phyloP scores from a whole-genome alignment of 2,329 filamentous ascomycete genomes.

The Aspergillus texensis region DNA sequence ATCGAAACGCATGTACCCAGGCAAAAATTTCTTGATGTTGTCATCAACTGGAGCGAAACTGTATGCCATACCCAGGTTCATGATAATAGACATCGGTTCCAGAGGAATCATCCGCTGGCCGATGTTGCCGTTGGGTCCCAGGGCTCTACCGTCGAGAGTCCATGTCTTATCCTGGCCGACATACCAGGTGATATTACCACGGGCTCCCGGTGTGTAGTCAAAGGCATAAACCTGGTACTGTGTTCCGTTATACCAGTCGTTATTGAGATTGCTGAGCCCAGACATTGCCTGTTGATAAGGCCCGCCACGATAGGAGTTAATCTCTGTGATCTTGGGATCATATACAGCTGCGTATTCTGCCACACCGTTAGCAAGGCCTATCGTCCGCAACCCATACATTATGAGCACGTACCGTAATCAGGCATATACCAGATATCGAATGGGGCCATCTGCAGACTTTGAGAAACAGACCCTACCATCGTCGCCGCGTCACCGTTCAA shows the following conservation, averaged over 20 bases:
- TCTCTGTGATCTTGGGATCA: constrained; percentile 57
- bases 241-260: constrained; percentile 67
- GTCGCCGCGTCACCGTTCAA: constrained; percentile 52
- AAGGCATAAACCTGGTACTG: constrained; percentile 66
- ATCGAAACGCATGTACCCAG: constrained; percentile 68
- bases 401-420: constrained; percentile 50
- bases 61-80: constrained; percentile 71
- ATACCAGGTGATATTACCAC: constrained; percentile 69
- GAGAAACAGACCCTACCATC: constrained; percentile 64
- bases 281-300: constrained; percentile 67
- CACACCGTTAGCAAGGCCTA: neutral
- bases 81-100: constrained; percentile 68
- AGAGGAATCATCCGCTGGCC: constrained; percentile 66
- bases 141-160: constrained; percentile 61
- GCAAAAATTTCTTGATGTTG: constrained; percentile 58
- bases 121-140: constrained; percentile 71
- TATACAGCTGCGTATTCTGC: constrained; percentile 67
- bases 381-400: neutral
- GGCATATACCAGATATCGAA: constrained; percentile 73
- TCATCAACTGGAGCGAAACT: constrained; percentile 66
- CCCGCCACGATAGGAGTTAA: constrained; percentile 65
- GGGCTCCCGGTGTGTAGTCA: constrained; percentile 63
- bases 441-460: constrained; percentile 68
- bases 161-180: constrained; percentile 67
- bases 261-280: constrained; percentile 63